phyloP scores from a whole-genome alignment of 2,329 filamentous ascomycete genomes.

The Aspergillus tubingensis region DNA sequence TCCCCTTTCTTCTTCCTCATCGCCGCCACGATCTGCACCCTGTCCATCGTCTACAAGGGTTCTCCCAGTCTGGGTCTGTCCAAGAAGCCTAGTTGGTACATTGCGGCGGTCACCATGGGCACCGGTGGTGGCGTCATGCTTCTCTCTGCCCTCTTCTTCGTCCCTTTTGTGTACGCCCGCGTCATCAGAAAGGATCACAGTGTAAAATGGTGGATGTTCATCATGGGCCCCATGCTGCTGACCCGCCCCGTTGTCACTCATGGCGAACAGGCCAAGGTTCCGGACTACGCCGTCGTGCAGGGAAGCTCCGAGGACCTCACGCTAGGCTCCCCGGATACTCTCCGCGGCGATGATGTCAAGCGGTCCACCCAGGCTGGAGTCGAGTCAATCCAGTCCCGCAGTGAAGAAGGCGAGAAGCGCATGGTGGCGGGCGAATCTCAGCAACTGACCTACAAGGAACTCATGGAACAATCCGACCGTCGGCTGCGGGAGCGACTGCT shows the following conservation, averaged over 20 bases:
- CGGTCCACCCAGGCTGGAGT: slow-evolving; percentile 29
- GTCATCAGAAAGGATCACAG: slow-evolving; percentile 69
- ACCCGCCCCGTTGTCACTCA: slow-evolving; percentile 58
- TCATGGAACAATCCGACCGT: slow-evolving; percentile 59
- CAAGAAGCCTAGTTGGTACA: slow-evolving; percentile 64
- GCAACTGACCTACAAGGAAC: slow-evolving; percentile 62
- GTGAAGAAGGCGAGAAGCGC: slow-evolving; percentile 37
- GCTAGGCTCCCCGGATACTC: slow-evolving; percentile 11
- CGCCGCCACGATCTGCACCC: slow-evolving; percentile 70
- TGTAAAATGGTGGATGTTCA: slow-evolving; percentile 64
- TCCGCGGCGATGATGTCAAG: slow-evolving; percentile 53
- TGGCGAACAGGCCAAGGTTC: slow-evolving; percentile 60
- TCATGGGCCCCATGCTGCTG: slow-evolving; percentile 66
- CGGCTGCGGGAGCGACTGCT: slow-evolving; percentile 65
- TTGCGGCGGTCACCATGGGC: slow-evolving; percentile 67
- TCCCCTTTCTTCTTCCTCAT: slow-evolving; percentile 78
- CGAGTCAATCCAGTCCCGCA: slow-evolving; percentile 8
- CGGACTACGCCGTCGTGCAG: slow-evolving; percentile 77
- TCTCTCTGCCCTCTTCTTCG: slow-evolving; percentile 69
- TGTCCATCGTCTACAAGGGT: slow-evolving; percentile 80
- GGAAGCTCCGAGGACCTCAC: slow-evolving; percentile 38
- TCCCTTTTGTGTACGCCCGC: slow-evolving; percentile 67
- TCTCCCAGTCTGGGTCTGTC: slow-evolving; percentile 66
- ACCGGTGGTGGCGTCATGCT: slow-evolving; percentile 61
- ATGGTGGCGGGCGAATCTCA: slow-evolving; percentile 51